These are phyloP conservation scores for Aspergillus pseudonomiae DNA, from an alignment of 2,329 filamentous ascomycete genomes.

Conservation along the genomic window DNA sequence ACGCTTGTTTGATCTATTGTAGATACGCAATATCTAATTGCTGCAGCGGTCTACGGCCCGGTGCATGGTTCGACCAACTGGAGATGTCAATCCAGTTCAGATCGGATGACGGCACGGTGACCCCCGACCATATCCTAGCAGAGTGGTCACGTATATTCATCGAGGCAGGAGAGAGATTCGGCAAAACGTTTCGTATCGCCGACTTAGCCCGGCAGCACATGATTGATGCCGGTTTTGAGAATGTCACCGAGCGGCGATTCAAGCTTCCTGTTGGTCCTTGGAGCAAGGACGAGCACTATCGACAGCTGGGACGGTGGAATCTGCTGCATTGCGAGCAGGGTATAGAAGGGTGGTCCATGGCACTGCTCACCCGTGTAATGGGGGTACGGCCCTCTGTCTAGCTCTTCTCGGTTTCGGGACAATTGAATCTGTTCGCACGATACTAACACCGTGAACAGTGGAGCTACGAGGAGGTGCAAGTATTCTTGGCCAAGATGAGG, in stretches of 20 bases:
- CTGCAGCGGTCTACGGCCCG: conserved; percentile 25
- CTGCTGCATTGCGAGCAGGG: conserved; percentile 31
- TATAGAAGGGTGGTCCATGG: conserved; percentile 37
- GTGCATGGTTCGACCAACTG: conserved; percentile 30
- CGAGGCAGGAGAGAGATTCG: conserved; percentile 32
- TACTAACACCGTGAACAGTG: conserved; percentile 15
- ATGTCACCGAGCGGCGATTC: conserved; percentile 31
- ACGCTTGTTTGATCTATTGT: not conserved
- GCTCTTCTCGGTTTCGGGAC: not conserved
- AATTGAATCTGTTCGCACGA: not conserved
- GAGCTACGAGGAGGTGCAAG: conserved; percentile 26
- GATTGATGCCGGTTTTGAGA: conserved; percentile 32
- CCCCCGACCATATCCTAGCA: conserved; percentile 27
- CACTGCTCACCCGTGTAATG: conserved; percentile 32
- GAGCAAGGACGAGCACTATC: conserved; percentile 30
- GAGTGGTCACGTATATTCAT: conserved; percentile 32
- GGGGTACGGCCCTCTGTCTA: conserved; percentile 23
- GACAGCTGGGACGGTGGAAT: conserved; percentile 33
- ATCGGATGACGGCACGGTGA: conserved; percentile 27
- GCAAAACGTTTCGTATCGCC: conserved; percentile 32
- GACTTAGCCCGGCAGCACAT: conserved; percentile 29
- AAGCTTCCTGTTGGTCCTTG: conserved; percentile 36
- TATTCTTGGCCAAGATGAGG: conserved; percentile 27
- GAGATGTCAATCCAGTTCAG: conserved; percentile 31
- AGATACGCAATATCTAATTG: not conserved